phyloP scores from a whole-genome alignment of 2,329 filamentous ascomycete genomes.

The Chrysoporthe cubensis region DNA sequence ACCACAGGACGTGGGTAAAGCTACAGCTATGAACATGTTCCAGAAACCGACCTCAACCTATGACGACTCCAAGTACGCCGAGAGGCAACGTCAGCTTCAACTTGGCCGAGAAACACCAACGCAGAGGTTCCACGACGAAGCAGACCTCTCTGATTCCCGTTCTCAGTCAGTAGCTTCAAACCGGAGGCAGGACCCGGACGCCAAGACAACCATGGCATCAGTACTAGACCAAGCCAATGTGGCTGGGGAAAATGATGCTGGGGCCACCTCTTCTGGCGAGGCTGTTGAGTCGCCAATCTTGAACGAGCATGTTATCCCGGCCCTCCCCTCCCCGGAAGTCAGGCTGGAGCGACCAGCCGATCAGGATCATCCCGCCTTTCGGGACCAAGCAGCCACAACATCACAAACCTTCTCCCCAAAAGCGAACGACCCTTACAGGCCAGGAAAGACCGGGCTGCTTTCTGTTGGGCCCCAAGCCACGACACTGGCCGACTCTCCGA shows the following conservation, averaged over 20 bases:
- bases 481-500: conserved; percentile 71
- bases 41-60: conserved; percentile 77
- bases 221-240: conserved; percentile 35
- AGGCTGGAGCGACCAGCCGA: conserved; percentile 54
- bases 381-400: conserved; percentile 50
- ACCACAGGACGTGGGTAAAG: conserved; percentile 78
- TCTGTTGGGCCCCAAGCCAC: conserved; percentile 31
- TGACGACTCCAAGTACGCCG: conserved; percentile 82
- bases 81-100: conserved; percentile 81
- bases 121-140: conserved; percentile 49
- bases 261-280: conserved; percentile 50
- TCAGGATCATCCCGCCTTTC: conserved; percentile 58
- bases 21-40: conserved; percentile 67
- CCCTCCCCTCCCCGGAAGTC: conserved; percentile 40
- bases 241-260: conserved; percentile 39
- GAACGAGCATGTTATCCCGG: conserved; percentile 28
- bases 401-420: conserved; percentile 39
- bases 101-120: conserved; percentile 70
- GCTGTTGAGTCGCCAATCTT: conserved; percentile 41
- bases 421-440: conserved; percentile 31
- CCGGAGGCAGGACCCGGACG: conserved; percentile 42
- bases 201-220: conserved; percentile 33
- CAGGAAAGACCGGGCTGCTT: conserved; percentile 33
- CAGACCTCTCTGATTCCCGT: conserved; percentile 43
- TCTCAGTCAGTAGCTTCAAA: conserved; percentile 53